Base-by-base conservation (phyloP, 352 stramenopile species). In the Pythium phragmiticola region DNA sequence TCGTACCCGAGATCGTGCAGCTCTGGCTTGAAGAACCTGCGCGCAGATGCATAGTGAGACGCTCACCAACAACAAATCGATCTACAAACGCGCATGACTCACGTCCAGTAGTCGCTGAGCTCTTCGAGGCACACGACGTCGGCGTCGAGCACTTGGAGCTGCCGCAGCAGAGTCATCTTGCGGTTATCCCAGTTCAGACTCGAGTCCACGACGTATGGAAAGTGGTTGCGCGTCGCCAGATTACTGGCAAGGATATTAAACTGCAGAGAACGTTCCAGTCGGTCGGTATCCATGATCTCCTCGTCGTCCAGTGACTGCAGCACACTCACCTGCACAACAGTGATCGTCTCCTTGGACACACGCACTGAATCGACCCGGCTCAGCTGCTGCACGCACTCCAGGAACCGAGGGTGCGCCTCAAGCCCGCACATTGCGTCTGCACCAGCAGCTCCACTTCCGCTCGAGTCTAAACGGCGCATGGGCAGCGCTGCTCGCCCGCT, bases 51-150 rank as follows among this genome's bases (percentile, higher is more conserved):
- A 21, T 6, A 8, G 1, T 46, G 17, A 17, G 13, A 7, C 17
- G 9, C 17, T 46, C 2, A 7, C 9, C 12, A 46, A 1, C 8
- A 9, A 21, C 39, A 16, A 4, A 21, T 46, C 39, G 5, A 46
- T 46, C 3, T 9, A 16, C 8, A 46, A 2, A 8, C 6, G 14
- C 3, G 39, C 1, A 46, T 39, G 13, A 82, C 84, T 39, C 75
- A 94, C 78, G 84, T 94, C 84, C 85, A 94, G 66, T 95, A 95
- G 77, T 95, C 87, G 69, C 84, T 94, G 26, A 92, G 70, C 28
- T 95, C 87, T 69, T 94, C 87, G 7, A 95, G 78, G 59, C 87
- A 95, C 43, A 95, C 66, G 48, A 95, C 78, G 43, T 93, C 85
- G 34, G 87, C 87, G 56, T 92, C 83, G 36, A 93, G 72, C 53